phyloP scores from a whole-genome alignment of 2,329 filamentous ascomycete genomes.

The Penicillium hordei region DNA sequence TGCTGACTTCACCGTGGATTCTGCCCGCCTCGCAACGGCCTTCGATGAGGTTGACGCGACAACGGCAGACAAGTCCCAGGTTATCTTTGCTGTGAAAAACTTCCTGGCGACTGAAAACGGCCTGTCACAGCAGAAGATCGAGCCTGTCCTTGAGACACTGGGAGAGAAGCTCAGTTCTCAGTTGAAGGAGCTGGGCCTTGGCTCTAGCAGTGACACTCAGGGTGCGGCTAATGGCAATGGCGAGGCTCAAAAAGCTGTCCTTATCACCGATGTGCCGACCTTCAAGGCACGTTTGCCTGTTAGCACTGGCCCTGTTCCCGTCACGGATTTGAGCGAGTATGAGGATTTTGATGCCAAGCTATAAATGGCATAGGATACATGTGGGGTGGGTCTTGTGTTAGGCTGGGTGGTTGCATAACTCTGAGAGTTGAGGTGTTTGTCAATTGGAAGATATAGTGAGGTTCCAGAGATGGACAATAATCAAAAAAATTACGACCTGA shows the following conservation, averaged over 20 bases:
- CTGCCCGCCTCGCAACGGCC: constrained; percentile 42
- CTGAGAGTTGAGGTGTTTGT: constrained; percentile 11
- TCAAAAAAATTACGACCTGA: neutral
- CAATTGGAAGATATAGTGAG: constrained; percentile 5
- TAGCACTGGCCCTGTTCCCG: constrained; percentile 69
- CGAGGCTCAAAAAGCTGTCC: constrained; percentile 42
- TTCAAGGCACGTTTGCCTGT: constrained; percentile 76
- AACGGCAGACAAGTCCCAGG: constrained; percentile 49
- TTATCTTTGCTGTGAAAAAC: constrained; percentile 52
- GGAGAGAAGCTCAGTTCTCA: constrained; percentile 50
- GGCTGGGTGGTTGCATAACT: constrained; percentile 8
- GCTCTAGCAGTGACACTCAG: neutral
- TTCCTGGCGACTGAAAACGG: constrained; percentile 53
- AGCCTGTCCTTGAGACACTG: constrained; percentile 51
- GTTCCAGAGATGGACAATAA: constrained; percentile 1
- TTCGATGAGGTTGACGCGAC: constrained; percentile 50
- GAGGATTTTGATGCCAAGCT: constrained; percentile 84
- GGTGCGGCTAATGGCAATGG: constrained; percentile 1
- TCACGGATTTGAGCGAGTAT: constrained; percentile 76
- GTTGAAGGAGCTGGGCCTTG: constrained; percentile 47
- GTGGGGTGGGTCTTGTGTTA: neutral
- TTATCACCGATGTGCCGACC: constrained; percentile 74
- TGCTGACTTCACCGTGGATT: constrained; percentile 48
- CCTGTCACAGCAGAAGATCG: constrained; percentile 51
- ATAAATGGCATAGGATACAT: constrained; percentile 40